Conservation (phyloP, 2,329 filamentous ascomycete genomes). For the Fusarium burgessii region DNA sequence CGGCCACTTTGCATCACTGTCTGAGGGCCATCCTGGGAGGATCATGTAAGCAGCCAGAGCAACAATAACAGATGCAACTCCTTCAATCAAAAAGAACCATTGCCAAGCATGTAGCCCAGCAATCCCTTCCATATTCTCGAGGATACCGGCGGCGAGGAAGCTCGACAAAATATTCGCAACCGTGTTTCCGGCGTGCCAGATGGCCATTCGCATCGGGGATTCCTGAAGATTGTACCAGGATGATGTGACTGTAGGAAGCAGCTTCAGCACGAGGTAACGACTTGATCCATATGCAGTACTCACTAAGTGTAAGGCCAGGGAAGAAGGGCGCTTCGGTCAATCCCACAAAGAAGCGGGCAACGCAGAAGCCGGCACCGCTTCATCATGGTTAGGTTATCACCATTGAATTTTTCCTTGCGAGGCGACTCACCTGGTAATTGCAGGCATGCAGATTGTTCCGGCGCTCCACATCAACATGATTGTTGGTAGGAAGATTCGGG, state of each 20-base stretch:
- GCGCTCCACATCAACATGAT: slow-evolving; percentile 58
- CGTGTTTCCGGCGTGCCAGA: slow-evolving; percentile 60
- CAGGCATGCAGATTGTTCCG: slow-evolving; percentile 58
- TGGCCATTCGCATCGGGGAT: slow-evolving; percentile 57
- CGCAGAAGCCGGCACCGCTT: slow-evolving; percentile 43
- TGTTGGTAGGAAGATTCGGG: slow-evolving; percentile 51
- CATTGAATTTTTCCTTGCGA: too few species aligned
- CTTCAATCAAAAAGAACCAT: slow-evolving; percentile 58
- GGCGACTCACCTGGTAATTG: slow-evolving; percentile 43
- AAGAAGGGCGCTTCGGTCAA: slow-evolving; percentile 56
- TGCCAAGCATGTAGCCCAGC: slow-evolving; percentile 54
- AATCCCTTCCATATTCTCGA: slow-evolving; percentile 56
- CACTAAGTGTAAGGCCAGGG: slow-evolving; percentile 45
- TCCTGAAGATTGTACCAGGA: slow-evolving; percentile 62
- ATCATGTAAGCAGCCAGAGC: slow-evolving; percentile 51
- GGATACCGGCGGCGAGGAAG: slow-evolving; percentile 57
- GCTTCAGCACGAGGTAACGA: too few species aligned
- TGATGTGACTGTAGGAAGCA: slow-evolving; percentile 48
- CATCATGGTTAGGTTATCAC: too few species aligned
- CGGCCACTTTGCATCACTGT: slow-evolving; percentile 37
- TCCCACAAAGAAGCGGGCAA: slow-evolving; percentile 50
- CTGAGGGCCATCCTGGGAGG: slow-evolving; percentile 50
- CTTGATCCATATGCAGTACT: too few species aligned
- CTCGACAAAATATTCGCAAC: slow-evolving; percentile 59
- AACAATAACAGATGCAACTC: slow-evolving; percentile 48